These are phyloP conservation scores for Phoma herbarum DNA, from an alignment of 2,329 filamentous ascomycete species.

Conservation along the genomic window DNA sequence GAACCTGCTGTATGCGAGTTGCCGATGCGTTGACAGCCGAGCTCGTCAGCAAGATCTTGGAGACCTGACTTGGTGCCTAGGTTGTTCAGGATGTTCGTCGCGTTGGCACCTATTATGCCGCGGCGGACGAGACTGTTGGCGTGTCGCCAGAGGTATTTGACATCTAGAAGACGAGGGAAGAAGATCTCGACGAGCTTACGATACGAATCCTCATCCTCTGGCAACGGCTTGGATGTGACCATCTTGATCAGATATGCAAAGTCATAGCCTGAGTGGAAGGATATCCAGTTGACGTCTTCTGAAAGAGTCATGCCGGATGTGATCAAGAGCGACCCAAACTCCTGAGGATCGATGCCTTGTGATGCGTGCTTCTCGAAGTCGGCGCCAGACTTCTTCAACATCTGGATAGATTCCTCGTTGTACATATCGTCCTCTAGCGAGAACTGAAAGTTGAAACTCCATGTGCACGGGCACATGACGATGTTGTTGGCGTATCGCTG, in stretches of 20 bases:
- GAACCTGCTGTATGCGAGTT: constrained; percentile 91
- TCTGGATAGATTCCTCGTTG: constrained; percentile 91
- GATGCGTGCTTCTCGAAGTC: constrained; percentile 85
- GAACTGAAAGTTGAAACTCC: constrained; percentile 99
- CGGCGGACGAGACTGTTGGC: constrained; percentile 72
- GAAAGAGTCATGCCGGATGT: constrained; percentile 90
- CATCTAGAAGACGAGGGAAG: constrained; percentile 93
- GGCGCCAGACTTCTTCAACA: constrained; percentile 89
- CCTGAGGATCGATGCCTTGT: constrained; percentile 87
- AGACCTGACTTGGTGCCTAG: constrained; percentile 91
- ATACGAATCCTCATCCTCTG: constrained; percentile 89
- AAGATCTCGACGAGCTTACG: constrained; percentile 88
- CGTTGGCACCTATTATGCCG: constrained; percentile 54
- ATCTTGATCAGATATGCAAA: constrained; percentile 98
- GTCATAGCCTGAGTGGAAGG: constrained; percentile 97
- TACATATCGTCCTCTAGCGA: constrained; percentile 97
- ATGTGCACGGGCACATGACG: constrained; percentile 82
- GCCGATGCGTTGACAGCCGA: constrained; percentile 89
- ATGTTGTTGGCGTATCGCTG: constrained; percentile 62
- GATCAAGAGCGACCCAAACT: constrained; percentile 89
- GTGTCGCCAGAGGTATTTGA: constrained; percentile 96
- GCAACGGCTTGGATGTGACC: constrained; percentile 81
- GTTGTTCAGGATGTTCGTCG: constrained; percentile 78
- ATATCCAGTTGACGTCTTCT: constrained; percentile 93
- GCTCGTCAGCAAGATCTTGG: constrained; percentile 90